Evolutionary conservation across 108 stramenopile species (phyloP).

Genomic region (Mediolabrus comicus): DNA sequence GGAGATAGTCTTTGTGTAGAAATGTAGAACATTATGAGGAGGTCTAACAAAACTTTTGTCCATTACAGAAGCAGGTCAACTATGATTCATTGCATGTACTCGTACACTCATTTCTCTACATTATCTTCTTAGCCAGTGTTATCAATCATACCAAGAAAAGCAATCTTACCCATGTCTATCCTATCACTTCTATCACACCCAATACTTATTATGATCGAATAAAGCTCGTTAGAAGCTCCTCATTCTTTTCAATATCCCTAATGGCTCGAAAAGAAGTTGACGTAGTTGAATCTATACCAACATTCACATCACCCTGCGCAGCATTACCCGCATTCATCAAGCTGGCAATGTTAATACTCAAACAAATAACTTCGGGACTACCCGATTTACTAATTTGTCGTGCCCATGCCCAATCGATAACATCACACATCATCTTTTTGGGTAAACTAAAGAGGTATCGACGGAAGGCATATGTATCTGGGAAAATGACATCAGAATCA

Average conservation of each 20-base stretch:
- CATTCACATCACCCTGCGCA: conserved; percentile 3
- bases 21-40: no score
- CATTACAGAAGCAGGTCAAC: no score
- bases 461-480: conserved; percentile 6
- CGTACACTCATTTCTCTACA: no score
- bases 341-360: conserved; percentile 7
- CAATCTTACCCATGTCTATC: no score
- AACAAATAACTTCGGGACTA: not conserved
- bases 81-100: no score
- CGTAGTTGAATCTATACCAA: not conserved
- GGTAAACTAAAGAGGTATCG: conserved; percentile 9
- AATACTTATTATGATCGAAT: not conserved
- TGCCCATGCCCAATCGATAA: conserved; percentile 6
- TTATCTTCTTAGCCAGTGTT: no score
- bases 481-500: not conserved
- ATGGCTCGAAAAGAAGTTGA: not conserved
- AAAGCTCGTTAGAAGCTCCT: conserved; percentile 2
- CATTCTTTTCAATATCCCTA: not conserved
- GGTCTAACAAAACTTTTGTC: no score
- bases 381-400: not conserved
- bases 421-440: conserved; percentile 10
- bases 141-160: no score
- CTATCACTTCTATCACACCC: no score
- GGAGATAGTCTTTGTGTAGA: no score
- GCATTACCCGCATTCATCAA: conserved; percentile 5